phyloP scores from a whole-genome alignment of 139 green algal genomes.

The Helicosporidium sp. region DNA sequence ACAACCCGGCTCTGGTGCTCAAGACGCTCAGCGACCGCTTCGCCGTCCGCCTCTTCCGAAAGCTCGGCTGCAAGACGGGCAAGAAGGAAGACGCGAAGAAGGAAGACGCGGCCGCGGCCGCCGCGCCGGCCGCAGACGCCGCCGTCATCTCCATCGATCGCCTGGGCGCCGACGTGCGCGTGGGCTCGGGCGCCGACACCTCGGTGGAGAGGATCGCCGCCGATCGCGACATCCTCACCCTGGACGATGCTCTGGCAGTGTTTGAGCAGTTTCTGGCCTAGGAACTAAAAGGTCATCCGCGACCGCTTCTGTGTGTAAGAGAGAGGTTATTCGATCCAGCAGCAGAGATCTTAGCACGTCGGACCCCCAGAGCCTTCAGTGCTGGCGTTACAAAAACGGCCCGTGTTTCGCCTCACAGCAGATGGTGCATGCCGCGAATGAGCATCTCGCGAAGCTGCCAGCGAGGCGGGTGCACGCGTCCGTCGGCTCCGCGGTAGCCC shows the following conservation, averaged over 20 bases:
- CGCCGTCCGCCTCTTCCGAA: conserved; percentile 25
- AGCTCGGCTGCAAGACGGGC: conserved; percentile 12
- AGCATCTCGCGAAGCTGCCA: conserved; percentile 79
- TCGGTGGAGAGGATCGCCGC: too few relatives aligned
- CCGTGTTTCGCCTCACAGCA: conserved; percentile 21
- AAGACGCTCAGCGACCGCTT: conserved; percentile 48
- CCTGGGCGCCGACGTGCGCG: conserved; percentile 62
- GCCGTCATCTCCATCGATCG: conserved; percentile 83
- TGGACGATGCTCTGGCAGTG: too few relatives aligned
- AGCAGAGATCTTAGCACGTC: too few relatives aligned
- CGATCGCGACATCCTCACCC: too few relatives aligned
- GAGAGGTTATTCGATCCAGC: too few relatives aligned
- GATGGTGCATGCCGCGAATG: conserved; percentile 38
- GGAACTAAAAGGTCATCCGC: too few relatives aligned
- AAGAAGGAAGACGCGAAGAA: neutral
- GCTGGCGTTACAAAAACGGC: neutral
- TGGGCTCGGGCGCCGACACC: too few relatives aligned
- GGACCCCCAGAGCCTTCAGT: too few relatives aligned
- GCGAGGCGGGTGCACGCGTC: conserved; percentile 47
- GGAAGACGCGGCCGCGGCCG: conserved; percentile 23
- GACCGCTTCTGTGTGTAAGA: too few relatives aligned
- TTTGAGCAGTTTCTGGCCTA: too few relatives aligned
- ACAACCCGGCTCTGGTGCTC: conserved; percentile 33
- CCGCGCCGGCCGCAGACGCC: too few relatives aligned
- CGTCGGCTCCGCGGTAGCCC: conserved; percentile 43